A percentile compares a stretch with the other conserved stretches of the same genome.
Conservation (phyloP, 1,139 yeast species). For the Diutina catenulata region DNA sequence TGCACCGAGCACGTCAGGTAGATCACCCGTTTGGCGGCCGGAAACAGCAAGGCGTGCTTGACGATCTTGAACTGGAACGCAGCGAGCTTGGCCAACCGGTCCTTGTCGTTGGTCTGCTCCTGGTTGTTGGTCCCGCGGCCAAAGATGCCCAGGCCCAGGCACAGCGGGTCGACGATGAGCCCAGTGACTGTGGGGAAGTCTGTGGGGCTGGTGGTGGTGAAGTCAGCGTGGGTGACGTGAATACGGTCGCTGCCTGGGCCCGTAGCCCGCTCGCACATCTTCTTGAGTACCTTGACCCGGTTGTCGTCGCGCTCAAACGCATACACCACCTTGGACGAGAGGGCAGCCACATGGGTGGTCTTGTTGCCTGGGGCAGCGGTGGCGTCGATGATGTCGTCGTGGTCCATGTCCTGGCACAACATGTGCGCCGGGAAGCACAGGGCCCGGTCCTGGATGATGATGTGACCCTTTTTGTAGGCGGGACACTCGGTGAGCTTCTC, state of each 20-base stretch:
- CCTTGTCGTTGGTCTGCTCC: conserved; percentile 29
- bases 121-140: conserved; percentile 51
- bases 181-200: conserved; percentile 64
- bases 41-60: conserved; percentile 78
- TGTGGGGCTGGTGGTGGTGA: conserved; percentile 54
- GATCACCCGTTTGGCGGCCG: conserved; percentile 65
- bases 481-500: conserved; percentile 54
- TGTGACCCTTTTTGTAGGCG: conserved; percentile 60
- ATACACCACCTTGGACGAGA: conserved; percentile 34
- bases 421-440: conserved; percentile 94
- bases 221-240: conserved; percentile 70
- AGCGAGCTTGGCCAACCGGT: conserved; percentile 60
- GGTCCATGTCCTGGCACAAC: conserved; percentile 38
- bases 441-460: conserved; percentile 91
- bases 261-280: conserved; percentile 76
- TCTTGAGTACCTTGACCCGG: conserved; percentile 59
- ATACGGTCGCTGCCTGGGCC: conserved; percentile 31
- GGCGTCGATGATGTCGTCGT: conserved; percentile 66
- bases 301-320: conserved; percentile 83
- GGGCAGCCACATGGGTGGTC: conserved; percentile 82
- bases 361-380: conserved; percentile 99
- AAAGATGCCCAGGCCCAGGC: conserved; percentile 95
- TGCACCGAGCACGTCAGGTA: conserved; percentile 95
- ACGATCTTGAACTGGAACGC: conserved; percentile 81
- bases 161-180: conserved; percentile 87